Evolutionary conservation across 2,329 filamentous ascomycete genomes (phyloP).

Genomic region (Cladosporium sp.): DNA sequence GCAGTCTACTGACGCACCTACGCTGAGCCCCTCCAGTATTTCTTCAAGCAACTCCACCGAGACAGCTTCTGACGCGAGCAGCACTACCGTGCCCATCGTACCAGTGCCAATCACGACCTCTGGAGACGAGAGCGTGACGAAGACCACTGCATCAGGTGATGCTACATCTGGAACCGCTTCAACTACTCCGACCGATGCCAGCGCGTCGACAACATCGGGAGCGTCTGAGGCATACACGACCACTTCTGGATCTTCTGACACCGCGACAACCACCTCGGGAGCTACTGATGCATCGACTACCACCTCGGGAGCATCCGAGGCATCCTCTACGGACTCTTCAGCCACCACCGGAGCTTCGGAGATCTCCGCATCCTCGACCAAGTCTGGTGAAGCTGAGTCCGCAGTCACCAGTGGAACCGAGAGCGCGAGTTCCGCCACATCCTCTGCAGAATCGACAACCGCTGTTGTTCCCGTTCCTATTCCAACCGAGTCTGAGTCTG

Average conservation of each 20-base stretch:
- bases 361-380: background rate
- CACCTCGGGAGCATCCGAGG: constrained; percentile 11
- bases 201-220: constrained; percentile 4
- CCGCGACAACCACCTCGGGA: background rate
- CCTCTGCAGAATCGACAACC: constrained; percentile 15
- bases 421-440: constrained; percentile 6
- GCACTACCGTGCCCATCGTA: constrained; percentile 11
- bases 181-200: background rate
- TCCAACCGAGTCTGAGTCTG: constrained; percentile 24
- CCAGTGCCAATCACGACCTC: constrained; percentile 9
- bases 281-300: background rate
- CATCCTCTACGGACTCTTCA: constrained; percentile 16
- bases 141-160: constrained; percentile 9
- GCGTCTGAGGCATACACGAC: background rate
- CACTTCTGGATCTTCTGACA: constrained; percentile 7
- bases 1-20: constrained; percentile 7
- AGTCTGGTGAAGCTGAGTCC: constrained; percentile 8
- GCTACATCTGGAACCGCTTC: constrained; percentile 6
- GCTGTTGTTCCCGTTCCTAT: constrained; percentile 22
- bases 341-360: background rate
- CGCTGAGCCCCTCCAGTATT: background rate
- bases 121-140: background rate
- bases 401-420: constrained; percentile 15
- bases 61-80: constrained; percentile 5
- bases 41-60: constrained; percentile 16